Evolutionary conservation across 1,284 basidiomycete genomes (phyloP), one percentile per base, ranked within the genome.

Genomic region (Wallemia hederae): DNA sequence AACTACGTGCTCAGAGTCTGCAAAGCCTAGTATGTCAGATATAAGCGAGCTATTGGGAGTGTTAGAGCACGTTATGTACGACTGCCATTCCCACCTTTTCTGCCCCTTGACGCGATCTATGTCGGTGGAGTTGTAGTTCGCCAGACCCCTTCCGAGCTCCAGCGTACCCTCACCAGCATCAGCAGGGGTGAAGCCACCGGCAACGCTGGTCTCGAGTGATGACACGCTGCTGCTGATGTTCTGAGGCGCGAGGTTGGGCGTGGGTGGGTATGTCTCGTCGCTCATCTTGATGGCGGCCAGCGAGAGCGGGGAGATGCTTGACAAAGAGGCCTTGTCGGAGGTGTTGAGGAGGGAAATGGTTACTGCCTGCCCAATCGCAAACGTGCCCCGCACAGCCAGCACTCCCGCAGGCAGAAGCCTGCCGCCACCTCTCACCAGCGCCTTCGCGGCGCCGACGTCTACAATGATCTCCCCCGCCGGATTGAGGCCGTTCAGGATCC

Each of bases 81-180:
- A 25, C 34, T 49, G 55, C 24, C 31, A 71, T n/a, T 17, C 77
- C 57, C 65, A 87, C 88, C 87, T 92, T 70, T 89, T 86, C 66
- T 85, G 69, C 1, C 92, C 91, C 69, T 87, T 91, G 63, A 97
- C 83, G 63, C 81, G 78, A 61, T 79, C 76, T 64, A 96, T 90
- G 70, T 97, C 91, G 55, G 80, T 82, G 55, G 85, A 92, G 68
- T 94, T 97, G 69, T 96, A 98, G 72, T 92, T 96, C 11, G 88
- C 88, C 56, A 97, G 73, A 0, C 92, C 94, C 55, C 91, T 78
- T 0, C 91, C 94, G 27, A 98, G 85, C 69, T 96, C 91, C 58
- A 24, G 59, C 56, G 11, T 49, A 19, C 9, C 55, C 55, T 25
- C 11, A 3, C 2, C 29, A 33, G 27, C 2, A 58, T 27, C 55